A percentile compares a stretch with the other conserved stretches of the same genome.
Evolutionary conservation across 2,329 filamentous ascomycete species (phyloP).

Genomic region (Rhinocladiella mackenziei): DNA sequence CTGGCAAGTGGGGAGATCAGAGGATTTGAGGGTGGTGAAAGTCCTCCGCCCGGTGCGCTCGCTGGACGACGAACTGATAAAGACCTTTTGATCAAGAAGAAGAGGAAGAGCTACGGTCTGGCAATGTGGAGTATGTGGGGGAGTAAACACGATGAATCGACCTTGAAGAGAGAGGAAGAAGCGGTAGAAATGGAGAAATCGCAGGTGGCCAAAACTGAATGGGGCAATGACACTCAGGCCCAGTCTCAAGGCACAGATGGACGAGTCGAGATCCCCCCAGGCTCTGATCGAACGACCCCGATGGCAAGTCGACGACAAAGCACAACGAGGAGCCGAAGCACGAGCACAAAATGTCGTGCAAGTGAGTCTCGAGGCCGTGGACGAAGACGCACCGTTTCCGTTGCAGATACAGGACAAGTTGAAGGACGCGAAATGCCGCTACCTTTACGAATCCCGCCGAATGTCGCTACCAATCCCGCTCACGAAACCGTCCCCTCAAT

Average conservation of each 20-base stretch:
- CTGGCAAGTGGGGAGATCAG: constrained; percentile 64
- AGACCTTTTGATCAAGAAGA: constrained; percentile 39
- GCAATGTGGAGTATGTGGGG: constrained; percentile 84
- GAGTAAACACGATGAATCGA: constrained; percentile 78
- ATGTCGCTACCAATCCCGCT: not conserved
- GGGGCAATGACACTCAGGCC: not conserved
- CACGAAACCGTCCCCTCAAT: not conserved
- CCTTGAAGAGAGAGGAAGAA: constrained; percentile 46
- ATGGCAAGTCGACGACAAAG: constrained; percentile 1
- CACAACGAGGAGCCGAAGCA: constrained; percentile 4
- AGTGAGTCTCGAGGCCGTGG: constrained; percentile 12
- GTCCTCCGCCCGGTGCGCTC: constrained; percentile 77
- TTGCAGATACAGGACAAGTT: constrained; percentile 25
- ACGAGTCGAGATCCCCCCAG: not conserved
- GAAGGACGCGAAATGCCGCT: constrained; percentile 12
- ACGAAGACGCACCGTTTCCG: constrained; percentile 21
- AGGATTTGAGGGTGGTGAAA: constrained; percentile 65
- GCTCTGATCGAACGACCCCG: not conserved
- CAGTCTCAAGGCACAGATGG: constrained; percentile 1
- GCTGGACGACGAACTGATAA: constrained; percentile 62
- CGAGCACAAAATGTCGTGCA: constrained; percentile 10
- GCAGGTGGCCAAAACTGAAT: not conserved
- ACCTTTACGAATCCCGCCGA: constrained; percentile 1
- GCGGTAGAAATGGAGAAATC: constrained; percentile 8
- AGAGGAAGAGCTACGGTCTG: constrained; percentile 67